A percentile compares a stretch with the other conserved stretches of the same genome.
Evolutionary conservation across 768 basidiomycete species (phyloP).

Genomic region (Mycena olivaceomarginata): DNA sequence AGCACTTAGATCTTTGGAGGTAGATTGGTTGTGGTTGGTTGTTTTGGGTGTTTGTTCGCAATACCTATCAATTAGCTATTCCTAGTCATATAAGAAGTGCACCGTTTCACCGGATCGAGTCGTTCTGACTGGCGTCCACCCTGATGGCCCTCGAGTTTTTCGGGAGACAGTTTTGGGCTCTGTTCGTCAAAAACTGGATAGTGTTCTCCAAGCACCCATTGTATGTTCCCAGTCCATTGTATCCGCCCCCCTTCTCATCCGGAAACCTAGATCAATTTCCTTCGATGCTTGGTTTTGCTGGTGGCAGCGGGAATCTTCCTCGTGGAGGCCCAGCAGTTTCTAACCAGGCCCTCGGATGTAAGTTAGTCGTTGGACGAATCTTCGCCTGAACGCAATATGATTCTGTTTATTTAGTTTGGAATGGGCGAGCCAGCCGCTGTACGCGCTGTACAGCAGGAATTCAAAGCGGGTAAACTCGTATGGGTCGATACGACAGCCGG

Average conservation of each 20-base stretch:
- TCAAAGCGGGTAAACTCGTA: constrained; percentile 70
- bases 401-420: constrained; percentile 53
- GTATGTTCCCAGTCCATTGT: constrained; percentile 59
- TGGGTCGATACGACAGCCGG: constrained; percentile 84
- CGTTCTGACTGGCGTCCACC: too few species aligned
- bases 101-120: too few species aligned
- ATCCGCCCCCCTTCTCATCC: too few species aligned
- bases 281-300: constrained; percentile 79
- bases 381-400: too few species aligned
- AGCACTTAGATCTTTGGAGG: too few species aligned
- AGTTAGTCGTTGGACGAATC: constrained; percentile 63
- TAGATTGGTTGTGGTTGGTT: too few species aligned
- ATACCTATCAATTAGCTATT: too few species aligned
- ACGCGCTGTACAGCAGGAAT: constrained; percentile 65
- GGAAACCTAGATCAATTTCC: constrained; percentile 68
- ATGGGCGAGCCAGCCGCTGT: constrained; percentile 74
- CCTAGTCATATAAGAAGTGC: too few species aligned
- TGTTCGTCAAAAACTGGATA: constrained; percentile 87
- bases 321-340: constrained; percentile 75
- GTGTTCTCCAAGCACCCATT: constrained; percentile 77
- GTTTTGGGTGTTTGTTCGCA: too few species aligned
- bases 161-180: constrained; percentile 75
- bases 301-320: constrained; percentile 82
- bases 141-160: constrained; percentile 58
- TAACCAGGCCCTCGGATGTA: constrained; percentile 77